Conservation (phyloP, 495 filamentous ascomycete species). For the Aspergillus cavernicola region DNA sequence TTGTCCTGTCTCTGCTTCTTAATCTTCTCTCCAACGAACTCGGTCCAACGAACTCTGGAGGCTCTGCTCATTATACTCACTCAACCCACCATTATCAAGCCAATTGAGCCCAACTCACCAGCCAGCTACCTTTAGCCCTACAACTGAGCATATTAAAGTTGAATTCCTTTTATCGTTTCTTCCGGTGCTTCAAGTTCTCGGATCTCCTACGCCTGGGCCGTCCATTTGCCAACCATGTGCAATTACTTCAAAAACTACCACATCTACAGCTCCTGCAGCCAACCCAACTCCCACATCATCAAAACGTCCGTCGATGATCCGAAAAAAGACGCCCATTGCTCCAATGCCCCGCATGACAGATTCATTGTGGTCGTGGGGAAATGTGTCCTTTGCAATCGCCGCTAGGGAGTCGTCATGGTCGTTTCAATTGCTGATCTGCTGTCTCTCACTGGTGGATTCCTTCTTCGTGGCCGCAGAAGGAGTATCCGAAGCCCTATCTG, state of each 20-base stretch:
- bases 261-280: slow-evolving; percentile 66
- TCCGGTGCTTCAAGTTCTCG: too few species aligned
- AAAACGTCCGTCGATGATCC: slow-evolving; percentile 61
- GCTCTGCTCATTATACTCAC: not conserved
- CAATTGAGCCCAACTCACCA: not conserved
- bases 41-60: too few species aligned
- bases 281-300: slow-evolving; percentile 66
- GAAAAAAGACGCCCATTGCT: slow-evolving; percentile 56
- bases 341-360: slow-evolving; percentile 68
- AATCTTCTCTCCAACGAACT: too few species aligned
- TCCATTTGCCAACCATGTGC: slow-evolving; percentile 57
- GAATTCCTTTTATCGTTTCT: too few species aligned
- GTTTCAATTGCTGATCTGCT: too few species aligned
- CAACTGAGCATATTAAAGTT: not conserved
- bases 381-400: slow-evolving; percentile 53
- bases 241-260: slow-evolving; percentile 74
- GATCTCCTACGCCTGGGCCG: slow-evolving; percentile 6
- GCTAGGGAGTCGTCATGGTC: too few species aligned
- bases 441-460: not conserved
- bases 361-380: slow-evolving; percentile 66
- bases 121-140: not conserved
- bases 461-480: too few species aligned
- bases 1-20: slow-evolving; percentile 13
- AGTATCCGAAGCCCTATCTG: too few species aligned
- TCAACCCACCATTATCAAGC: not conserved